A percentile compares a stretch with the other conserved stretches of the same genome.
These are phyloP conservation scores for Amesomyces nigricolor DNA, from an alignment of 2,329 filamentous ascomycete genomes.

Conservation along the genomic window DNA sequence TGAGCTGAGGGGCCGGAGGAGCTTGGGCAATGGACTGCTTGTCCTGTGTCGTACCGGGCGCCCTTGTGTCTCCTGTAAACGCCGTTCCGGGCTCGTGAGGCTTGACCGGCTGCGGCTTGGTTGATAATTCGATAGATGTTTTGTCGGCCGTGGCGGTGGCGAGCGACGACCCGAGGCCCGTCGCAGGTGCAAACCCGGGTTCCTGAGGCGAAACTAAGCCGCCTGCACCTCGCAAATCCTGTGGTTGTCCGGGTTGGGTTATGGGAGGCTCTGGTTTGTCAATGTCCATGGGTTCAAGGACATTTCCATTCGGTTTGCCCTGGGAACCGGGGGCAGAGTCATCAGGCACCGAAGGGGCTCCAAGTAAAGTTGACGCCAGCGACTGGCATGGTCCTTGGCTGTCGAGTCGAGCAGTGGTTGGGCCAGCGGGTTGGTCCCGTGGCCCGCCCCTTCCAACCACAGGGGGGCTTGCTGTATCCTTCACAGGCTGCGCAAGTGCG, in stretches of 20 bases:
- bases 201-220: background rate
- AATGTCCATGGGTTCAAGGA: slow-evolving; percentile 12
- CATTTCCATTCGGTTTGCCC: background rate
- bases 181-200: background rate
- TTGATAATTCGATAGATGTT: background rate
- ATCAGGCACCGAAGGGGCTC: background rate
- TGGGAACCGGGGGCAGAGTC: background rate
- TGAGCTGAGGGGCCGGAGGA: slow-evolving; percentile 19
- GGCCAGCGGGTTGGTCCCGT: background rate
- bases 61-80: background rate
- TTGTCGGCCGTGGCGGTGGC: background rate
- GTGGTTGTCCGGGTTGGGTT: background rate
- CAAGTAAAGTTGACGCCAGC: background rate
- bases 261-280: slow-evolving; percentile 3
- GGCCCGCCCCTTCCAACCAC: background rate
- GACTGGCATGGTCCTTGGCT: background rate
- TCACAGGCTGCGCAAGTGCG: background rate
- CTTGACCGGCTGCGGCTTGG: background rate
- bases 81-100: background rate
- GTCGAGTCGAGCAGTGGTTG: background rate
- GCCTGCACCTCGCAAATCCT: no score
- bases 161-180: background rate
- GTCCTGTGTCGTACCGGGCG: background rate
- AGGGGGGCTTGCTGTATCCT: background rate
- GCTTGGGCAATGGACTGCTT: slow-evolving; percentile 1